phyloP scores from a whole-genome alignment of 169 alveolate species.

The Plasmodium yoelii region DNA sequence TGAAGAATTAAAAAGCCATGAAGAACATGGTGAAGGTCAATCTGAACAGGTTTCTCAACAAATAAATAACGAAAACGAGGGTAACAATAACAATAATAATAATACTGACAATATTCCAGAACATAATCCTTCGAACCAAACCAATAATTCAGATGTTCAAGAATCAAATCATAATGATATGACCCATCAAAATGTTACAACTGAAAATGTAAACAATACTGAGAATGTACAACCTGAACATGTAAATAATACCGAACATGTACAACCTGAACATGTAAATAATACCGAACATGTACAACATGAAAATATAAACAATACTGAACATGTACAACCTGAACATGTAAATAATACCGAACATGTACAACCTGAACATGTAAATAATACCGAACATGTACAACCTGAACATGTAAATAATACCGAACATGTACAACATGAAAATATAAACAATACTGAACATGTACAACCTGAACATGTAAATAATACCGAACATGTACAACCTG shows the following conservation, averaged over 20 bases:
- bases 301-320: background rate
- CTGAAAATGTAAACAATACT: too few species aligned
- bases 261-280: background rate
- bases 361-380: background rate
- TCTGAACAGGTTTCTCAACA: too few species aligned
- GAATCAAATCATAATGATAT: too few species aligned
- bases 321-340: background rate
- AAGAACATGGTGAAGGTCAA: too few species aligned
- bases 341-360: background rate
- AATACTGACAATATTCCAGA: too few species aligned
- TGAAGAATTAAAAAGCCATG: too few species aligned
- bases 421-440: background rate
- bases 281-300: background rate
- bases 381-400: background rate
- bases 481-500: background rate
- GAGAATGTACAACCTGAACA: too few species aligned
- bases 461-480: background rate
- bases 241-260: background rate
- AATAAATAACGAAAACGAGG: too few species aligned
- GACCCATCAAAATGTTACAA: too few species aligned
- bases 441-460: background rate
- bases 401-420: background rate
- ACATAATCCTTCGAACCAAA: too few species aligned
- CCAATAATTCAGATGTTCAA: too few species aligned
- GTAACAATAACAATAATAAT: too few species aligned